phyloP scores from a whole-genome alignment of 768 basidiomycete genomes.

The Mycena kentingensis region DNA sequence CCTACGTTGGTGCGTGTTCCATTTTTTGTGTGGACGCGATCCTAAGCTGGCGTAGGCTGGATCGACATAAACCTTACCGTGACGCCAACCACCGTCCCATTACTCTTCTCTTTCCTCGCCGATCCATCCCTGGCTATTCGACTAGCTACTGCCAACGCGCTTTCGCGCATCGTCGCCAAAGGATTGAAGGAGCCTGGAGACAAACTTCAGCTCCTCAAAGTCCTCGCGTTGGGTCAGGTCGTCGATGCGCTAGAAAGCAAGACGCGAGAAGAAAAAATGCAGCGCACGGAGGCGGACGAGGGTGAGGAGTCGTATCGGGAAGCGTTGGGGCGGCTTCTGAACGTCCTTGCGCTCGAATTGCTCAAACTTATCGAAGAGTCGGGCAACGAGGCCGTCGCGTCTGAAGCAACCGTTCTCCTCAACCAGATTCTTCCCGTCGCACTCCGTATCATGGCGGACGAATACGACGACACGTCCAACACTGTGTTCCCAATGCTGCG shows the following conservation, averaged over 20 bases:
- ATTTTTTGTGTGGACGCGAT: neutral
- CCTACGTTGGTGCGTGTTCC: conserved; percentile 83
- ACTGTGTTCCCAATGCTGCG: conserved; percentile 84
- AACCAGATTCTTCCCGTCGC: conserved; percentile 75
- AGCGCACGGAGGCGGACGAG: conserved; percentile 72
- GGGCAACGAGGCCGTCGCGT: conserved; percentile 56
- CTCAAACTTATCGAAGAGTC: conserved; percentile 83
- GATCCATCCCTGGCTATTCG: conserved; percentile 79
- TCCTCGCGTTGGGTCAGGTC: conserved; percentile 82
- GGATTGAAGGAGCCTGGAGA: conserved; percentile 90
- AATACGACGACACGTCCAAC: conserved; percentile 85
- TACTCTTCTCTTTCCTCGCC: conserved; percentile 82
- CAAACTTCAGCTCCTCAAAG: conserved; percentile 87
- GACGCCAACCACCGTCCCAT: conserved; percentile 82
- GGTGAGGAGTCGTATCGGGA: conserved; percentile 89
- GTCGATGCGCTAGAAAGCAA: conserved; percentile 79
- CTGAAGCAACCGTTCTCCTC: conserved; percentile 66
- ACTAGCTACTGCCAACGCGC: conserved; percentile 75
- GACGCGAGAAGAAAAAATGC: conserved; percentile 65
- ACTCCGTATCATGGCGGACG: conserved; percentile 87
- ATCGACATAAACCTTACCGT: conserved; percentile 96
- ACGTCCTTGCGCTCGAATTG: conserved; percentile 79
- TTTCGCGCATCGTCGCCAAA: conserved; percentile 85
- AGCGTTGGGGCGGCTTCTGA: conserved; percentile 81
- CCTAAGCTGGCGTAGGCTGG: conserved; percentile 68